A percentile compares a stretch with the other conserved stretches of the same genome.
Conservation (phyloP, 106 monocot species). For the Amphibolis antarctica region DNA sequence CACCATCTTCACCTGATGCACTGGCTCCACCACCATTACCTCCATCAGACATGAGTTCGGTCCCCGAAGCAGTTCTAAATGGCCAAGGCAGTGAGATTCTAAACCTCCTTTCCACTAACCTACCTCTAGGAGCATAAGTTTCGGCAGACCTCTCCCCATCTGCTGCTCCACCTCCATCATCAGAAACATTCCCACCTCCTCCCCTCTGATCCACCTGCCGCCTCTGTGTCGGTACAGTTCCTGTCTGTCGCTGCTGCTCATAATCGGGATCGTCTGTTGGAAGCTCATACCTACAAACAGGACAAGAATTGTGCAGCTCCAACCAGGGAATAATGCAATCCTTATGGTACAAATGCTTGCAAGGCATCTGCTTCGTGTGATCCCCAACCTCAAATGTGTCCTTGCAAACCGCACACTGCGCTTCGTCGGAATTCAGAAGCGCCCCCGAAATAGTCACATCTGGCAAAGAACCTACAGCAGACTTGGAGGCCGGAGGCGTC, state of each 20-base stretch:
- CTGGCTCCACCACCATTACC: constrained; percentile 20
- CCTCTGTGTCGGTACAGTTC: not conserved
- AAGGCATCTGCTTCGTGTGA: constrained; percentile 70
- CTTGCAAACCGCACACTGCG: constrained; percentile 87
- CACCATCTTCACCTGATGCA: constrained; percentile 10
- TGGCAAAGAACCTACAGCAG: constrained; percentile 36
- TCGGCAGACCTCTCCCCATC: constrained; percentile 2
- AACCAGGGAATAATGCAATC: constrained; percentile 91
- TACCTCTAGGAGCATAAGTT: constrained; percentile 12
- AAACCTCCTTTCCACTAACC: constrained; percentile 50
- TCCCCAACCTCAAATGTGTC: constrained; percentile 66
- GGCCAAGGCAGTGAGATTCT: constrained; percentile 82
- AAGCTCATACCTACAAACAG: constrained; percentile 70
- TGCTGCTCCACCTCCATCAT: constrained; percentile 3
- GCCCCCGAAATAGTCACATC: constrained; percentile 36
- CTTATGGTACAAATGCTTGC: constrained; percentile 78
- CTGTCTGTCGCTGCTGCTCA: constrained; percentile 24
- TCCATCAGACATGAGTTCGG: constrained; percentile 28
- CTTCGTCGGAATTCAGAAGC: constrained; percentile 34
- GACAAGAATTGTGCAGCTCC: constrained; percentile 82
- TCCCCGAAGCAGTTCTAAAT: constrained; percentile 12
- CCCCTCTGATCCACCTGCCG: not conserved
- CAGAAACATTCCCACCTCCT: not conserved
- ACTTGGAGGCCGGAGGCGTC: constrained; percentile 76
- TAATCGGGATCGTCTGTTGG: constrained; percentile 82